These are phyloP conservation scores for Kazachstania bromeliacearum DNA, from an alignment of 805 yeast species.

Conservation along the genomic window DNA sequence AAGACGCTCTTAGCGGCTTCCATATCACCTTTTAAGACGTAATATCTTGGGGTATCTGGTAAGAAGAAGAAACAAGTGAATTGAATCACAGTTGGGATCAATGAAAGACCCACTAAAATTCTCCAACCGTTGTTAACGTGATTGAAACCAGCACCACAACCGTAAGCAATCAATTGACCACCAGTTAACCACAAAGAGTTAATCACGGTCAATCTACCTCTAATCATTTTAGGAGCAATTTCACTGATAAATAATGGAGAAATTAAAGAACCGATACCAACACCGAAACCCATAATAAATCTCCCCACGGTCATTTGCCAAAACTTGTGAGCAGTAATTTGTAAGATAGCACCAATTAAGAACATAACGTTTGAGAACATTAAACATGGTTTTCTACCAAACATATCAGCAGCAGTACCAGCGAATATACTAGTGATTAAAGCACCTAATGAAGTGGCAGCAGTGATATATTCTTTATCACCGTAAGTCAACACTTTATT, in stretches of 20 bases:
- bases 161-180: conserved; percentile 92
- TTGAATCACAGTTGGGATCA: conserved; percentile 79
- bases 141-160: conserved; percentile 79
- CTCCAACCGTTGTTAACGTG: conserved; percentile 83
- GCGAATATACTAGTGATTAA: conserved; percentile 68
- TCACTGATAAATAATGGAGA: conserved; percentile 93
- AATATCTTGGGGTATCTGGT: conserved; percentile 93
- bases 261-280: conserved; percentile 86
- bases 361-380: conserved; percentile 77
- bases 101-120: conserved; percentile 78
- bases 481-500: conserved; percentile 54
- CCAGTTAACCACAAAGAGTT: conserved; percentile 88
- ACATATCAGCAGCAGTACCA: conserved; percentile 70
- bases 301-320: conserved; percentile 93
- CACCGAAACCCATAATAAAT: conserved; percentile 91
- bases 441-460: conserved; percentile 94
- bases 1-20: conserved; percentile 64
- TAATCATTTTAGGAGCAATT: conserved; percentile 81
- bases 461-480: conserved; percentile 80
- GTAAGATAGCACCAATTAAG: conserved; percentile 75
- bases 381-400: conserved; percentile 80
- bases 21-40: conserved; percentile 58
- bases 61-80: conserved; percentile 67
- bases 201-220: conserved; percentile 85
- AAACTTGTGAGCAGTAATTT: conserved; percentile 67